Conservation (phyloP, 2,329 filamentous ascomycete genomes). For the Sarocladium strictum region DNA sequence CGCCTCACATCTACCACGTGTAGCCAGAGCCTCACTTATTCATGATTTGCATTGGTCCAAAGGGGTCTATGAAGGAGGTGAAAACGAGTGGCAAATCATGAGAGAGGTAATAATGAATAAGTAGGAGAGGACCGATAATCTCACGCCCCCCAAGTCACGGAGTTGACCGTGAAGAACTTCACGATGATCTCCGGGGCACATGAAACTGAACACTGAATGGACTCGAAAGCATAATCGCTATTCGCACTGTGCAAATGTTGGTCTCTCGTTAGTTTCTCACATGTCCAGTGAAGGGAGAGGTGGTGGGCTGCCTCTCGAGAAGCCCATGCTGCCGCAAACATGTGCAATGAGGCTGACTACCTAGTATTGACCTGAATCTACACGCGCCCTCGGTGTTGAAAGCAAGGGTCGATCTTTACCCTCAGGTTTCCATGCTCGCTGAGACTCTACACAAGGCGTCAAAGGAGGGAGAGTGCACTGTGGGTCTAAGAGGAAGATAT, state of each 20-base stretch:
- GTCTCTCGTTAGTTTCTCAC: background rate
- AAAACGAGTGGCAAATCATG: background rate
- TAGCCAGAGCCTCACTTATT: background rate
- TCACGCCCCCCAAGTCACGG: background rate
- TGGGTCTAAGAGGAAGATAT: too few relatives aligned
- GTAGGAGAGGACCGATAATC: background rate
- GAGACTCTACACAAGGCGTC: too few relatives aligned
- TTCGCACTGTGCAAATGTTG: constrained; percentile 3
- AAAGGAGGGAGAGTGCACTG: too few relatives aligned
- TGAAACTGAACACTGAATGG: too few relatives aligned
- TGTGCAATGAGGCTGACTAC: too few relatives aligned
- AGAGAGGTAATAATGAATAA: background rate
- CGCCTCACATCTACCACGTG: background rate
- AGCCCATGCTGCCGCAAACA: too few relatives aligned
- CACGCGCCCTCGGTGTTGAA: too few relatives aligned
- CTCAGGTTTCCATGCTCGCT: too few relatives aligned
- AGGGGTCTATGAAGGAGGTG: background rate
- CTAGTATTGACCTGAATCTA: too few relatives aligned
- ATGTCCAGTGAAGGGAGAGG: too few relatives aligned
- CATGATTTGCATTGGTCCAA: background rate
- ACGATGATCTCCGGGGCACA: background rate
- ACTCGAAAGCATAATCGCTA: background rate
- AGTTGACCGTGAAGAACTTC: background rate
- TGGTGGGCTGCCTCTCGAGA: too few relatives aligned
- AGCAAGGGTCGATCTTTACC: too few relatives aligned